Evolutionary conservation across 2,329 filamentous ascomycete genomes (phyloP), one percentile per base, ranked within the genome.

Genomic region (Teratosphaeria destructans): DNA sequence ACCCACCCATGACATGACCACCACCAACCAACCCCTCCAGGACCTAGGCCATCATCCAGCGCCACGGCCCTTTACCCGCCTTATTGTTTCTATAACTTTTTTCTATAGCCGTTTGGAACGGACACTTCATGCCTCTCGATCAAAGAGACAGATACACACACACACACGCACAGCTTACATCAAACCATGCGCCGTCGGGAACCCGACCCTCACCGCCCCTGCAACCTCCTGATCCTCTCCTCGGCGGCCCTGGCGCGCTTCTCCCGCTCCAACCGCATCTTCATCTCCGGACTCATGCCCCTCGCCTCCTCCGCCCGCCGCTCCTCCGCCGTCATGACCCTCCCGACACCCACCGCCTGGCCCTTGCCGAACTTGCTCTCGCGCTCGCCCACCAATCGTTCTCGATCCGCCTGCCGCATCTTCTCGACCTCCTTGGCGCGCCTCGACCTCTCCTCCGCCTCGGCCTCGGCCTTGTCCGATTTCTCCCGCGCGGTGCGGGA

Each of bases 191-290:
- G 23, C 2, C 23, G 23, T 23, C 23, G 23, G 23, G 23, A 23
- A 23, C 23, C 23, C 23, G 23, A 23, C 23, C 16, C 39, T 49
- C 16, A 49, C 43, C 16, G 16, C 26, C 65, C 65, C 56, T 84
- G 81, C 81, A 90, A 79, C 68, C 81, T 81, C 75, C 82, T 85
- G 61, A 96, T 81, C 70, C 93, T 84, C 77, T 93, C 92, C 75
- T 97, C 94, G 0, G 92, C 93, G 8, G 94, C 94, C 67, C 93
- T 84, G 3, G 94, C 94, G 69, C 93, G 86, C 67, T 91, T 81
- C 76, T 99, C 94, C 66, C 94, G 80, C 73, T 97, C 94, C 58
- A 97, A 74, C 71, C 83, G 85, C 82, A 86, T 83, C 71, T 85
- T 84, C 83, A 94, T 92, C 76, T 97, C 93, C 0, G 90, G 86